Evolutionary conservation across 345 rosid genomes (phyloP).

Genomic region (Sonneratia caseolaris): DNA sequence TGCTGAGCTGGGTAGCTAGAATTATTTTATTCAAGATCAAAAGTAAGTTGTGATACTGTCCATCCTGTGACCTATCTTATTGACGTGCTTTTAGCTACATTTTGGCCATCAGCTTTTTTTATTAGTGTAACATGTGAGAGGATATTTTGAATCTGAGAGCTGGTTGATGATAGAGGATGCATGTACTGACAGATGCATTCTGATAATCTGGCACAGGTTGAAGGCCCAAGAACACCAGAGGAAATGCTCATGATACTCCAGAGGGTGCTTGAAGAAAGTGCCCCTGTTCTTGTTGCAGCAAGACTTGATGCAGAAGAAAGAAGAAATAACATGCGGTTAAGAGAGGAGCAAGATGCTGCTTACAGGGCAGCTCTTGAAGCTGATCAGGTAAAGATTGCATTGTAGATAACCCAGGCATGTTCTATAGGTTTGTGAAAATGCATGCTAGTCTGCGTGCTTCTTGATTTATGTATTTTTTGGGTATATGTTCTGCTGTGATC

Average conservation of each 20-base stretch:
- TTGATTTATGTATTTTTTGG: not conserved
- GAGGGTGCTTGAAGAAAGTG: slow-evolving; percentile 94
- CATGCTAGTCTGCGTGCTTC: not conserved
- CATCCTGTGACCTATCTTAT: not conserved
- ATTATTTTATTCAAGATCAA: too few species aligned
- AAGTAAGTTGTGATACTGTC: not conserved
- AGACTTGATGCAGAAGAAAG: slow-evolving; percentile 95
- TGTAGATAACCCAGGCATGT: not conserved
- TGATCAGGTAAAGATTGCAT: slow-evolving; percentile 53
- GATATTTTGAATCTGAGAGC: not conserved
- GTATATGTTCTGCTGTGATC: not conserved
- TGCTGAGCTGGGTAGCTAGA: too few species aligned
- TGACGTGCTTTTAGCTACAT: not conserved
- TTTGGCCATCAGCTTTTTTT: not conserved
- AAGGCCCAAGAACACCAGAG: slow-evolving; percentile 85
- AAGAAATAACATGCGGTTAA: slow-evolving; percentile 57
- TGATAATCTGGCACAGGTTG: slow-evolving; percentile 38
- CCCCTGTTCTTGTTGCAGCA: slow-evolving; percentile 72
- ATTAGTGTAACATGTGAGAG: not conserved
- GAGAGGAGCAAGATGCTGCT: slow-evolving; percentile 99
- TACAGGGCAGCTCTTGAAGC: slow-evolving; percentile 98
- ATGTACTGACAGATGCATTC: slow-evolving; percentile 2
- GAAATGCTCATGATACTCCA: slow-evolving; percentile 66
- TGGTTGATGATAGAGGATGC: not conserved
- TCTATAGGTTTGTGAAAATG: not conserved